Conservation (phyloP, 106 monocot species). For the Vanilla planifolia region DNA sequence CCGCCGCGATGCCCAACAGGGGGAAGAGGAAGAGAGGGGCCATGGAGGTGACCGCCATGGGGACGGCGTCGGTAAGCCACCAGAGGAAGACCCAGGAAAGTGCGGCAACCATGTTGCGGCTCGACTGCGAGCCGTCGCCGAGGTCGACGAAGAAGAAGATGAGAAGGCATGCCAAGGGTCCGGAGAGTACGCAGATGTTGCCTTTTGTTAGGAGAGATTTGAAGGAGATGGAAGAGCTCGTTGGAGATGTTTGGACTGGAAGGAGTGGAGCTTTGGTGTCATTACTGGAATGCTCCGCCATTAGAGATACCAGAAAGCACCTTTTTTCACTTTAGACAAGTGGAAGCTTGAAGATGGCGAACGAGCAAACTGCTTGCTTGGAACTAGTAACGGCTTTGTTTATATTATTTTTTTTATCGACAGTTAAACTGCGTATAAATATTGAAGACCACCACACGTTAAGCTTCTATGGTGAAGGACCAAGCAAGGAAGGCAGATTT, state of each 20-base stretch:
- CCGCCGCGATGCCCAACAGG: slow-evolving; percentile 48
- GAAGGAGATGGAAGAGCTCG: neutral
- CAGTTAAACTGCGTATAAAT: too few relatives aligned
- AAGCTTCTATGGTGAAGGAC: too few relatives aligned
- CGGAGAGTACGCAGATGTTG: slow-evolving; percentile 37
- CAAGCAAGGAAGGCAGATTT: too few relatives aligned
- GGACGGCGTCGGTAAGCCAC: slow-evolving; percentile 90
- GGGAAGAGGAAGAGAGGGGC: slow-evolving; percentile 92
- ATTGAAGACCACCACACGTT: too few relatives aligned
- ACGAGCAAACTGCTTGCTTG: too few relatives aligned
- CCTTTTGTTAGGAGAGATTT: slow-evolving; percentile 29
- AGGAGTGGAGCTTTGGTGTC: slow-evolving; percentile 41
- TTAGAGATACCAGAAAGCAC: too few relatives aligned
- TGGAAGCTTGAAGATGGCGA: too few relatives aligned
- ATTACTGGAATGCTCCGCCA: neutral
- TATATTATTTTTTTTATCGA: too few relatives aligned
- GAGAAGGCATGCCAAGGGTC: slow-evolving; percentile 49
- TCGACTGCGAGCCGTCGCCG: slow-evolving; percentile 28
- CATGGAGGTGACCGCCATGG: slow-evolving; percentile 85
- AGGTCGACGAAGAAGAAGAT: slow-evolving; percentile 46
- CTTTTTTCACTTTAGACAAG: too few relatives aligned
- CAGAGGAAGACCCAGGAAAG: slow-evolving; percentile 82
- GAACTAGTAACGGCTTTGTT: too few relatives aligned
- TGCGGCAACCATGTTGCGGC: slow-evolving; percentile 74
- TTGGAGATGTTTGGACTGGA: slow-evolving; percentile 23